Evolutionary conservation across 2,329 filamentous ascomycete genomes (phyloP).

Genomic region (Zymoseptoria pseudotritici): DNA sequence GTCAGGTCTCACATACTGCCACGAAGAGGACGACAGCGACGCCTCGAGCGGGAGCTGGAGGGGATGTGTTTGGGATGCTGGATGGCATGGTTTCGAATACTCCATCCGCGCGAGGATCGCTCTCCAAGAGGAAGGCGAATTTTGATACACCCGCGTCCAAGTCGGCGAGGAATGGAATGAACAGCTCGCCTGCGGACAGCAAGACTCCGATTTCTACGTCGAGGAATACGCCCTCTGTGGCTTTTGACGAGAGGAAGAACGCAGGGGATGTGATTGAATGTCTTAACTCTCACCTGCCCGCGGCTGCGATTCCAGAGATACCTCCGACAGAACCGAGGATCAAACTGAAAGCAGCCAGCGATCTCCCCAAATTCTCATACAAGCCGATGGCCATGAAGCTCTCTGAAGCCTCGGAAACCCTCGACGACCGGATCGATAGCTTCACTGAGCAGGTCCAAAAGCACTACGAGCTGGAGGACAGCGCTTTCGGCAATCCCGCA

Average conservation of each 20-base stretch:
- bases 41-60: conserved; percentile 48
- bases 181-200: conserved; percentile 43
- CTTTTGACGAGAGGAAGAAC: conserved; percentile 68
- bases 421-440: conserved; percentile 92
- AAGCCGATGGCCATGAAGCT: conserved; percentile 92
- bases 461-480: conserved; percentile 67
- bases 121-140: conserved; percentile 42
- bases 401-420: conserved; percentile 82
- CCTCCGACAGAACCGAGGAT: conserved; percentile 71
- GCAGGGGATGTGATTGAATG: conserved; percentile 76
- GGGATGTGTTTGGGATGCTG: conserved; percentile 66
- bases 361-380: conserved; percentile 84
- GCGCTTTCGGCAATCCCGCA: conserved; percentile 79
- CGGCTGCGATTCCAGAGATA: conserved; percentile 37
- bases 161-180: conserved; percentile 31
- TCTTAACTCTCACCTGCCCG: conserved; percentile 66
- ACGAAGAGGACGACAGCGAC: conserved; percentile 56
- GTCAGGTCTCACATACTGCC: conserved; percentile 46
- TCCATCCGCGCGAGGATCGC: conserved; percentile 32
- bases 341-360: conserved; percentile 76
- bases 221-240: conserved; percentile 9
- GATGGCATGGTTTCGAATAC: conserved; percentile 42
- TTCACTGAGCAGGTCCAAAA: conserved; percentile 69
- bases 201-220: conserved; percentile 26
- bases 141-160: conserved; percentile 45